These are phyloP conservation scores for Wallemia hederae DNA, from an alignment of 1,284 basidiomycete species.

Conservation along the genomic window DNA sequence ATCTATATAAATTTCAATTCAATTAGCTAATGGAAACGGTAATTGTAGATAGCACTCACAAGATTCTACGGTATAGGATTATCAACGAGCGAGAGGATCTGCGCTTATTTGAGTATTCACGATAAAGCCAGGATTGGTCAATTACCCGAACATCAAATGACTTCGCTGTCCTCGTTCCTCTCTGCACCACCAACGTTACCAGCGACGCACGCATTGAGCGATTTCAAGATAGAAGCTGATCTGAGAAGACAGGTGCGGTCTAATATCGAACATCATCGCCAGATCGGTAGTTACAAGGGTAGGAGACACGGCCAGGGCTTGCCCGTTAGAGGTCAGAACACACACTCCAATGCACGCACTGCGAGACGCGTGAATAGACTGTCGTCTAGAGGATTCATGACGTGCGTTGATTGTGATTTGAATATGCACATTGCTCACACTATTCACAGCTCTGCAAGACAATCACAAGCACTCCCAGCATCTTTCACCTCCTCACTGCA, in stretches of 20 bases:
- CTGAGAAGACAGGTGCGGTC: slow-evolving; percentile 19
- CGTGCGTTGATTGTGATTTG: background rate
- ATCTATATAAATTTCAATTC: background rate
- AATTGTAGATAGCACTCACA: background rate
- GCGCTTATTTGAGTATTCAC: background rate
- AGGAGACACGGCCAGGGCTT: slow-evolving; percentile 22
- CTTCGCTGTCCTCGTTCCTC: slow-evolving; percentile 23
- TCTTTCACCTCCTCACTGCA: background rate
- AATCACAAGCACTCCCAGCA: too few species aligned
- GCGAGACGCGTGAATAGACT: slow-evolving; percentile 23
- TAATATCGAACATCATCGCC: slow-evolving; percentile 23
- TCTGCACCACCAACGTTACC: slow-evolving; percentile 19
- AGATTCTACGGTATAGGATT: background rate
- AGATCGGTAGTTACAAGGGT: slow-evolving; percentile 23
- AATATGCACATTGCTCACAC: background rate
- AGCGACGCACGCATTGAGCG: slow-evolving; percentile 16
- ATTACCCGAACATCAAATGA: slow-evolving; percentile 22
- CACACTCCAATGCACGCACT: slow-evolving; percentile 22
- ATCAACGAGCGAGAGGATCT: background rate
- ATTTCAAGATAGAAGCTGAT: slow-evolving; percentile 23
- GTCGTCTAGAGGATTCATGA: background rate
- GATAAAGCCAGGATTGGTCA: background rate
- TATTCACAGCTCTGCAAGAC: background rate
- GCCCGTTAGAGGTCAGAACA: slow-evolving; percentile 25
- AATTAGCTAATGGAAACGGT: too few species aligned